These are phyloP conservation scores for Carex myosuroides DNA, from an alignment of 176 grass and related monocot species.

Conservation along the genomic window DNA sequence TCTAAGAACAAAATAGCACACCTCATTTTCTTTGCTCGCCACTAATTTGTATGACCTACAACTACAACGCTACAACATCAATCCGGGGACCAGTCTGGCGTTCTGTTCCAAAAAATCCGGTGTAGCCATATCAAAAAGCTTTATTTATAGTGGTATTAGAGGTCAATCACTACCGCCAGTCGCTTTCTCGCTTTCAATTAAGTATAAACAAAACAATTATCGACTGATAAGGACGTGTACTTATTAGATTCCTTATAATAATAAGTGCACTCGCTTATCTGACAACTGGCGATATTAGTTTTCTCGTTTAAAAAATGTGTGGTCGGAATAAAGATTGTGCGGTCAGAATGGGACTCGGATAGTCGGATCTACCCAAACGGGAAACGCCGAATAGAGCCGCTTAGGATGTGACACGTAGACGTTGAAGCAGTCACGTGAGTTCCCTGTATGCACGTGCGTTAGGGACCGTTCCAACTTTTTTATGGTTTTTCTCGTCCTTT, in stretches of 20 bases:
- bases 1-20: not conserved
- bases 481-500: slow-evolving; percentile 14
- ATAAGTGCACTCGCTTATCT: fast-evolving
- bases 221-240: fast-evolving
- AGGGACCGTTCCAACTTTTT: not conserved
- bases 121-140: not conserved
- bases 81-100: not conserved
- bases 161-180: slow-evolving; percentile 19
- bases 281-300: slow-evolving; percentile 26
- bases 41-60: not conserved
- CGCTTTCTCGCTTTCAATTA: slow-evolving; percentile 44
- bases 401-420: slow-evolving; percentile 12
- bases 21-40: not conserved
- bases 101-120: not conserved
- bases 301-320: slow-evolving; percentile 19
- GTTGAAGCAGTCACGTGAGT: slow-evolving; percentile 17
- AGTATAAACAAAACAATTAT: slow-evolving; percentile 31
- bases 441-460: not conserved
- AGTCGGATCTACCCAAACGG: slow-evolving; percentile 3
- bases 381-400: slow-evolving; percentile 19
- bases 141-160: not conserved
- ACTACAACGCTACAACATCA: not conserved
- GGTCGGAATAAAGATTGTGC: not conserved
- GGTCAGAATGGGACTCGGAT: slow-evolving; percentile 10
- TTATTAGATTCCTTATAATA: slow-evolving; percentile 1